Evolutionary conservation across 352 stramenopile genomes (phyloP), one percentile per base, ranked within the genome.

Genomic region (Phytophthora colocasiae): DNA sequence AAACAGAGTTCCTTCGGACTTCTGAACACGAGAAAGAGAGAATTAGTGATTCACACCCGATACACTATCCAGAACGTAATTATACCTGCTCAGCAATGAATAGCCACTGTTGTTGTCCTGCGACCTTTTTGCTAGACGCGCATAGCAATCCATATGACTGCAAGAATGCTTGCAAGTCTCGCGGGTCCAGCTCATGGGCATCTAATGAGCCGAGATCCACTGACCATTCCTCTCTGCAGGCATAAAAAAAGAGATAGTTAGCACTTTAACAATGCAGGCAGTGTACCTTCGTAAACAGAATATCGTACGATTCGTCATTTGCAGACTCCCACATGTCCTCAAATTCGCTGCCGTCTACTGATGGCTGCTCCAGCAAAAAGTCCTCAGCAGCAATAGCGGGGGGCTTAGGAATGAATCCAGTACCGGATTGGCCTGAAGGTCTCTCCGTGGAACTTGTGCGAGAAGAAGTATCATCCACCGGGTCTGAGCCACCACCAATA

Each of bases 51-150:
- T 39, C 17, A 19, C 32, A 47, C 10, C 3, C 6, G 1, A 51
- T 6, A 43, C 39, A 36, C 44, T 43, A 10, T 32, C 36, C 12
- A 0, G 43, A 27, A 9, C 39, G 57, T 11, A 24, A 10, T 24
- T 17, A 38, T 71, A 94, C 89, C 87, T 96, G 89, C 51, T 93
- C 84, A 10, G 87, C 89, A 38, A 85, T 81, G 56, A 94, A 93
- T 26, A 87, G 66, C 58, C 88, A 85, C n/a, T 91, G 84, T 61
- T 92, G 81, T 60, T 92, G 85, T 32, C 89, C 87, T 59, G 69
- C 87, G 54, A 95, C 66, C 52, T 92, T 91, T 39, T 86, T 80
- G 63, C 74, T 95, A n/a, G 85, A 83, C 10, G 85, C 51, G 34
- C 87, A 90, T 36, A 78, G 67, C 52, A 96, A 78, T 7, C 88